Percentiles rank a stretch among this genome's conserved stretches.
These are phyloP conservation scores for Fusarium tuaranense DNA, from an alignment of 2,329 filamentous ascomycete genomes.

Conservation along the genomic window DNA sequence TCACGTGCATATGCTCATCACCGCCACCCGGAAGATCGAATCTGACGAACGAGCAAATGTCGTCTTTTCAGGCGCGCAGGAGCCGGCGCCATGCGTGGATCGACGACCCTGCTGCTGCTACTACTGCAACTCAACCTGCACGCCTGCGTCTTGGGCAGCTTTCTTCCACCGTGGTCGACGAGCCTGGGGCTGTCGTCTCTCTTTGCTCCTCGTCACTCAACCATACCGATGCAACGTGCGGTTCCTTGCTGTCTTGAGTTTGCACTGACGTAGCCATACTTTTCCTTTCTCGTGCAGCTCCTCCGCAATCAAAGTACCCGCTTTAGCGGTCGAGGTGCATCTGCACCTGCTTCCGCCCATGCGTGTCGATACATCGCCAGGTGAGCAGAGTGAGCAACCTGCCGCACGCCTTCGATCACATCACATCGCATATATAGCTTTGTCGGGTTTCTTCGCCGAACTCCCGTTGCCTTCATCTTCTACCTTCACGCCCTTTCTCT, in stretches of 20 bases:
- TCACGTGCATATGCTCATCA: conserved; percentile 40
- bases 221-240: conserved; percentile 24
- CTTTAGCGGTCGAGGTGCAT: not conserved
- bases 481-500: conserved; percentile 23
- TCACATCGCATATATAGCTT: conserved; percentile 22
- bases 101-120: conserved; percentile 35
- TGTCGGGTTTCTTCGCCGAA: conserved; percentile 15
- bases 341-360: conserved; percentile 3
- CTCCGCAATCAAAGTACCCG: conserved; percentile 6
- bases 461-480: not conserved
- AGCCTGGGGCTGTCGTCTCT: conserved; percentile 1
- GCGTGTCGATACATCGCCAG: conserved; percentile 9
- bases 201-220: conserved; percentile 6
- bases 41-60: conserved; percentile 26
- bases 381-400: conserved; percentile 4
- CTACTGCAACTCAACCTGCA: conserved; percentile 23
- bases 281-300: conserved; percentile 12
- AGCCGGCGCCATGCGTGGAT: conserved; percentile 34
- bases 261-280: conserved; percentile 22
- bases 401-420: conserved; percentile 24
- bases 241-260: conserved; percentile 9
- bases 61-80: conserved; percentile 18
- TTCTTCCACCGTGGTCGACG: conserved; percentile 4
- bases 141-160: conserved; percentile 7
- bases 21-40: conserved; percentile 38